A percentile compares a stretch with the other conserved stretches of the same genome.
These are phyloP conservation scores for Drosera spatulata DNA, from an alignment of 179 eudicot genomes.

Conservation along the genomic window DNA sequence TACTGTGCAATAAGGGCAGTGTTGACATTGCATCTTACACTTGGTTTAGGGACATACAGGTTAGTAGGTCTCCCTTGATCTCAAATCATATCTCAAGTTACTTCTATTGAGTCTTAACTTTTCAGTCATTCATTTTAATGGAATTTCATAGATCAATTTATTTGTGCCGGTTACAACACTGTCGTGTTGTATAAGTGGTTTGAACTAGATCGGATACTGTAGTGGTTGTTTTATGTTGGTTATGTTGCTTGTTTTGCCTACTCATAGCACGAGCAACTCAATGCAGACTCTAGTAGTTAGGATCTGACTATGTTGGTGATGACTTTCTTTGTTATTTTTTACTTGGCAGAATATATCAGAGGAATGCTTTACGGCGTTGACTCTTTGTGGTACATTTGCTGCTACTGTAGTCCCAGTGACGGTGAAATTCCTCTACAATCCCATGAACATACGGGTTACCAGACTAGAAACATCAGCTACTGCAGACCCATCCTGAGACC, in stretches of 20 bases:
- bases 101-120: neutral
- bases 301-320: neutral
- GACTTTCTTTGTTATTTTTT: neutral
- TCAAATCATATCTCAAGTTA: neutral
- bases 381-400: conserved; percentile 5
- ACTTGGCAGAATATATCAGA: conserved; percentile 13
- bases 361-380: conserved; percentile 16
- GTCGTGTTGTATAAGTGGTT: no score
- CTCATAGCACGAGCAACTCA: no score
- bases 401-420: conserved; percentile 13
- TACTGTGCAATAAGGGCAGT: conserved; percentile 48
- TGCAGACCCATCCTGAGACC: conserved; percentile 20
- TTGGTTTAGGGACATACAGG: conserved; percentile 13
- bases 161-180: no score
- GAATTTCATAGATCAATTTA: no score
- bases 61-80: neutral
- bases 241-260: no score
- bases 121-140: neutral
- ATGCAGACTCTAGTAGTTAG: neutral
- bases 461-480: conserved; percentile 25
- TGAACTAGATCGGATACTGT: no score
- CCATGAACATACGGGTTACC: conserved; percentile 25
- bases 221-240: no score
- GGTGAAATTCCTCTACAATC: conserved; percentile 29
- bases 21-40: conserved; percentile 15